These are phyloP conservation scores for Vaucheria bursata DNA, from an alignment of 352 stramenopile genomes.

Conservation along the genomic window DNA sequence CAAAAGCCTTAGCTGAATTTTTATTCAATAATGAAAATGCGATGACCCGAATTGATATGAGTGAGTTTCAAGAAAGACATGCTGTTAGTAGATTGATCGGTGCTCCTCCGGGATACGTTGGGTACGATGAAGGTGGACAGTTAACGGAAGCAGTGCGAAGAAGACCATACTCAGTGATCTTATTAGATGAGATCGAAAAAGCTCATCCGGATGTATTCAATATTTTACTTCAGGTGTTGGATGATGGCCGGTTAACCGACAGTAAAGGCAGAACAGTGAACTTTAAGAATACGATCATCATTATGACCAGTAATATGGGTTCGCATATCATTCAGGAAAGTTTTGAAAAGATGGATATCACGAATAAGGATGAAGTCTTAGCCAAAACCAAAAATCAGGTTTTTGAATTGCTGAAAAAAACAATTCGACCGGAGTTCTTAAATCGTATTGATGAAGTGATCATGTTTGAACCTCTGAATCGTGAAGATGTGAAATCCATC, in stretches of 20 bases:
- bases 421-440: slow-evolving; percentile 93
- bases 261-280: slow-evolving; percentile 69
- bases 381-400: not conserved
- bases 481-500: too few relatives aligned
- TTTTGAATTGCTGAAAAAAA: slow-evolving; percentile 56
- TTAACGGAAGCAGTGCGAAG: slow-evolving; percentile 72
- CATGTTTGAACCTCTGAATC: slow-evolving; percentile 17
- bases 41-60: slow-evolving; percentile 90
- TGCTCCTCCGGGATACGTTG: slow-evolving; percentile 54
- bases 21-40: slow-evolving; percentile 76
- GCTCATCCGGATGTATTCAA: slow-evolving; percentile 87
- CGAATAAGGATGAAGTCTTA: too few relatives aligned
- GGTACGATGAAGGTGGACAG: not conserved
- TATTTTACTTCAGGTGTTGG: slow-evolving; percentile 81
- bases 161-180: slow-evolving; percentile 75
- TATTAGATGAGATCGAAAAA: slow-evolving; percentile 92
- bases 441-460: slow-evolving; percentile 62
- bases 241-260: slow-evolving; percentile 83
- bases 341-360: too few relatives aligned
- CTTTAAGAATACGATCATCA: slow-evolving; percentile 92
- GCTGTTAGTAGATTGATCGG: slow-evolving; percentile 54
- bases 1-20: slow-evolving; percentile 69
- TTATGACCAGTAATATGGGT: slow-evolving; percentile 91
- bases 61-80: slow-evolving; percentile 90
- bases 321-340: too few relatives aligned